phyloP scores from a whole-genome alignment of 257 asterid species.

The Scutellaria galericulata region DNA sequence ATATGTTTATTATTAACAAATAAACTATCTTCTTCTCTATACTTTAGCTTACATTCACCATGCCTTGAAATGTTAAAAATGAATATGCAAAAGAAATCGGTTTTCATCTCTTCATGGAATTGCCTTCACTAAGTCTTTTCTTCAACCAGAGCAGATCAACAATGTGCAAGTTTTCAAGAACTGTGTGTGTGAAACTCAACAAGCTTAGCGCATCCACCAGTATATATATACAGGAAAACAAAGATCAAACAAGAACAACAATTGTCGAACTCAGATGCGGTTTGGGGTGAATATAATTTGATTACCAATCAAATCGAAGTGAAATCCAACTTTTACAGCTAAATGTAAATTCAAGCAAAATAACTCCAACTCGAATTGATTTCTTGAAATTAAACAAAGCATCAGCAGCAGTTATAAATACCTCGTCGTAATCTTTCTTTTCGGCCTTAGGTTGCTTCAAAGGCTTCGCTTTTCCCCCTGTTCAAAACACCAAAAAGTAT shows the following conservation, averaged over 20 bases:
- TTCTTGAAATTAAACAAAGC: constrained; percentile 4
- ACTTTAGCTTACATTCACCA: not conserved
- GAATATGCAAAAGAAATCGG: constrained; percentile 3
- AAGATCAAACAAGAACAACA: not conserved
- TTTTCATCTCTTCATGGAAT: not conserved
- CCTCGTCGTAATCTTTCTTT: constrained; percentile 68
- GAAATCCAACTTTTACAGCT: not conserved
- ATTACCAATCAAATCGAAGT: not conserved
- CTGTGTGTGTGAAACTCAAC: not conserved
- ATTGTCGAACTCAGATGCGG: not conserved
- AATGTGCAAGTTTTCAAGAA: not conserved
- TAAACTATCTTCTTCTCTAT: not conserved
- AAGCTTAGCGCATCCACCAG: not conserved
- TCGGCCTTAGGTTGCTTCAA: constrained; percentile 60
- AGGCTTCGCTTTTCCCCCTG: constrained; percentile 72
- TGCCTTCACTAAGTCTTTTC: not conserved
- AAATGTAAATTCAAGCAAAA: no score
- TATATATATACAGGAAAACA: not conserved
- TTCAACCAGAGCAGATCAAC: no score
- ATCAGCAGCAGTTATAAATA: constrained; percentile 18
- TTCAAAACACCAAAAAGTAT: constrained; percentile 7
- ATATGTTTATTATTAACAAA: not conserved
- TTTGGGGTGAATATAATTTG: not conserved
- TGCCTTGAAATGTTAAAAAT: not conserved
- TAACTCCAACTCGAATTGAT: not conserved